Evolutionary conservation across 139 green algal species (phyloP).

Genomic region (Chlorella vulgaris): DNA sequence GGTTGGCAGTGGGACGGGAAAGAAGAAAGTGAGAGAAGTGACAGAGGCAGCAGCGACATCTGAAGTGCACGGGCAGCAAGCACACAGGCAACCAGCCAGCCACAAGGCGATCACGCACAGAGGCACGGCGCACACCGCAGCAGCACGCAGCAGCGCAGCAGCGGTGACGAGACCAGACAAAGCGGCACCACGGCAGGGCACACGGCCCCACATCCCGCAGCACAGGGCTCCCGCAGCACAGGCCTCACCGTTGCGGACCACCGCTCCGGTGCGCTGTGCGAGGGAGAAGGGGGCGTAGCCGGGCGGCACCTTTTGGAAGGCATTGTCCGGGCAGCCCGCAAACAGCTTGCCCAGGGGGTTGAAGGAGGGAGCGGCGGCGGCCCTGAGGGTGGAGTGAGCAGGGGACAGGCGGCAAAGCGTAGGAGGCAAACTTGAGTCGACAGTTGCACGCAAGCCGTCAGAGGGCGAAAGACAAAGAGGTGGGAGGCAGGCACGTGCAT

Average conservation of each 20-base stretch:
- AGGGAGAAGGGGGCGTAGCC: slow-evolving; percentile 74
- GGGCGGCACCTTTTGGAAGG: slow-evolving; percentile 81
- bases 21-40: neutral
- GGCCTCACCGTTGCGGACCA: slow-evolving; percentile 79
- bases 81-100: no score
- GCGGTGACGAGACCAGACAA: no score
- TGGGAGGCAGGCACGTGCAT: neutral
- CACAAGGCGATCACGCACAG: no score
- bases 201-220: no score
- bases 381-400: neutral
- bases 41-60: no score
- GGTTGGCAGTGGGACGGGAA: neutral
- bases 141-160: no score
- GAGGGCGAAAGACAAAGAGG: neutral
- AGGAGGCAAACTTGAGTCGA: no score
- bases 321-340: slow-evolving; percentile 93
- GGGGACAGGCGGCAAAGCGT: neutral
- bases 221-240: no score
- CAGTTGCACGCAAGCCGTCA: neutral
- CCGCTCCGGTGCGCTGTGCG: slow-evolving; percentile 75
- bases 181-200: no score
- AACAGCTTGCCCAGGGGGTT: slow-evolving; percentile 63
- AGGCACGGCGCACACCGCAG: no score
- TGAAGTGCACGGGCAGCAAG: no score
- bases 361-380: neutral